phyloP scores from a whole-genome alignment of 805 yeast species.

The Clavispora vitiphila region DNA sequence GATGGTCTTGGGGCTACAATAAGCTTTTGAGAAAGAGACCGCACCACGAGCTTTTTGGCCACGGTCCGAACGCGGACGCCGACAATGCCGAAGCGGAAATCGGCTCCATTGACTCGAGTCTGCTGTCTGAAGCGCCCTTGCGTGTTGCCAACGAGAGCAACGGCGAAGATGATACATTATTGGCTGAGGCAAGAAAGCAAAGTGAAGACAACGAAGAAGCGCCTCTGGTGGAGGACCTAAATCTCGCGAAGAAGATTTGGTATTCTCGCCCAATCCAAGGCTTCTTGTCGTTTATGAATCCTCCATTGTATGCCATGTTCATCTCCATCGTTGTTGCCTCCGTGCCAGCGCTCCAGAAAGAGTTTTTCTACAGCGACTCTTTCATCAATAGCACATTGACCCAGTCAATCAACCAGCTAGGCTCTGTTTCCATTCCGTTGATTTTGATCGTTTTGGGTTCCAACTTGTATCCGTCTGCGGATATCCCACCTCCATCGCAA shows the following conservation, averaged over 20 bases:
- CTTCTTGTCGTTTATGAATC: constrained; percentile 56
- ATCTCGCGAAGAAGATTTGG: neutral
- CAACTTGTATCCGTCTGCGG: constrained; percentile 65
- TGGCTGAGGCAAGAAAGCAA: neutral
- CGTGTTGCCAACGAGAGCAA: neutral
- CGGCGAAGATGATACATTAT: neutral
- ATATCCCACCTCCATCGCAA: constrained; percentile 60
- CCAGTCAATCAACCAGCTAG: constrained; percentile 58
- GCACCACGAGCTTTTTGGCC: constrained; percentile 22
- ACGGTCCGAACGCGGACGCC: constrained; percentile 3
- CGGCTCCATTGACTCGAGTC: neutral
- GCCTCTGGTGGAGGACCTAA: neutral
- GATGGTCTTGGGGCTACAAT: constrained; percentile 89
- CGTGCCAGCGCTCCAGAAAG: constrained; percentile 50
- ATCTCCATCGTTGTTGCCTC: constrained; percentile 66
- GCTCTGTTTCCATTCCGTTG: constrained; percentile 72
- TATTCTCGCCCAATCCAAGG: constrained; percentile 7
- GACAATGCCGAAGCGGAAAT: neutral
- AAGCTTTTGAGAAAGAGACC: constrained; percentile 54
- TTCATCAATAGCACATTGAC: constrained; percentile 65
- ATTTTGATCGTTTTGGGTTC: constrained; percentile 74
- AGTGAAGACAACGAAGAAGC: neutral
- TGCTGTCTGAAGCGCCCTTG: neutral
- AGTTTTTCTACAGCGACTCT: constrained; percentile 52
- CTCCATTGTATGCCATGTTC: constrained; percentile 79